Conservation (phyloP, 768 basidiomycete genomes). For the Kwoniella europaea region DNA sequence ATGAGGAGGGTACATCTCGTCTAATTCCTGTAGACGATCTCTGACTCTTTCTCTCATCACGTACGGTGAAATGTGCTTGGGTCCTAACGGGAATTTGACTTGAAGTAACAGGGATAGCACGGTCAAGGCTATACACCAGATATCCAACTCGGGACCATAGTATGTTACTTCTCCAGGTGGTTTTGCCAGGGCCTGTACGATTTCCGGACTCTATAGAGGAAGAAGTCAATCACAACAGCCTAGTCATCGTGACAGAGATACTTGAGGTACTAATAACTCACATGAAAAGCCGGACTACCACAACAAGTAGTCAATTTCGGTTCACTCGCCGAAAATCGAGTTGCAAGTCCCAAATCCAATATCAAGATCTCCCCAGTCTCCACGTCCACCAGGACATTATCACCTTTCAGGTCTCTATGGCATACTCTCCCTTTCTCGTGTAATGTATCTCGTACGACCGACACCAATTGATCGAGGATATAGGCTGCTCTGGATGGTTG, state of each 20-base stretch:
- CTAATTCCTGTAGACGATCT: conserved; percentile 56
- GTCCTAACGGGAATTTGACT: conserved; percentile 60
- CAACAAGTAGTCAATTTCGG: conserved; percentile 61
- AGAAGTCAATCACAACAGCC: too few relatives aligned
- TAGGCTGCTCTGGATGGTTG: conserved; percentile 48
- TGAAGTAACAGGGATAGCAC: conserved; percentile 58
- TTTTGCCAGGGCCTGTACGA: conserved; percentile 57
- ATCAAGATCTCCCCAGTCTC: conserved; percentile 58
- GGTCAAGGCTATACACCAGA: conserved; percentile 61
- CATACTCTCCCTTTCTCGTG: conserved; percentile 56
- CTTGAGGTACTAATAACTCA: conserved; percentile 6
- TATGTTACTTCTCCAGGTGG: conserved; percentile 58
- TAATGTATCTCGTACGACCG: conserved; percentile 56
- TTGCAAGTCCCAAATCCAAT: conserved; percentile 61
- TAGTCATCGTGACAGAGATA: too few relatives aligned
- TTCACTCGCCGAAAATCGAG: conserved; percentile 58
- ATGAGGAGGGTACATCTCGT: conserved; percentile 42
- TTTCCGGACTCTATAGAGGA: conserved; percentile 58
- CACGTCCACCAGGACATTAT: conserved; percentile 51
- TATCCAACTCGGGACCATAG: conserved; percentile 61
- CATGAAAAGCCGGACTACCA: conserved; percentile 57
- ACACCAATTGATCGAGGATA: conserved; percentile 59
- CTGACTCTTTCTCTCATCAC: conserved; percentile 56
- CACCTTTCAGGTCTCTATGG: conserved; percentile 58
- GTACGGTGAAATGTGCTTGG: conserved; percentile 54